These are phyloP conservation scores for Serendipita vermifera DNA, from an alignment of 768 basidiomycete genomes.

Conservation along the genomic window DNA sequence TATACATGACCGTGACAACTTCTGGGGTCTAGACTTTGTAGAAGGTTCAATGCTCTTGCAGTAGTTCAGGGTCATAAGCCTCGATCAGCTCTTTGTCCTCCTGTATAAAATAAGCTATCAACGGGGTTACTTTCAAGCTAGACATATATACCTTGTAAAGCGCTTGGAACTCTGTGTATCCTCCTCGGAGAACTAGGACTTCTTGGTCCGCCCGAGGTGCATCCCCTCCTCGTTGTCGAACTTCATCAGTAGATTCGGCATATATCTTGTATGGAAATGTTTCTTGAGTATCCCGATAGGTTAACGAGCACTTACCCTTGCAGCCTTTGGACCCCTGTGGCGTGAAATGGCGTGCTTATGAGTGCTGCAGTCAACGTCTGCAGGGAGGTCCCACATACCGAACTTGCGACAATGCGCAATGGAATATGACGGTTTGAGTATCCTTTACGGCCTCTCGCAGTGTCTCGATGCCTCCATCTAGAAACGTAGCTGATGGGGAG, in stretches of 20 bases:
- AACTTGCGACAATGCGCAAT: conserved; percentile 63
- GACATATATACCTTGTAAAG: conserved; percentile 27
- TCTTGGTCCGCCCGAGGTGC: conserved; percentile 31
- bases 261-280: conserved; percentile 48
- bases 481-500: conserved; percentile 49
- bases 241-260: conserved; percentile 42
- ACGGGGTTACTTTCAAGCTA: not conserved
- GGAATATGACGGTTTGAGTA: conserved; percentile 56
- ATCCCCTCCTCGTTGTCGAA: conserved; percentile 26
- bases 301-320: conserved; percentile 36
- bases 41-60: too few relatives aligned
- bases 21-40: too few relatives aligned
- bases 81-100: not conserved
- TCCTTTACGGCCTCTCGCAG: conserved; percentile 44
- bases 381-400: conserved; percentile 53
- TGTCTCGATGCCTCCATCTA: conserved; percentile 42
- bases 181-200: conserved; percentile 54
- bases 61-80: not conserved
- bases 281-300: too few relatives aligned
- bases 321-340: conserved; percentile 62
- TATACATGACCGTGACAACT: too few relatives aligned
- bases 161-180: conserved; percentile 58
- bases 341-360: conserved; percentile 11
- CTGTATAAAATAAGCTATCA: not conserved
- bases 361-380: not conserved